These are phyloP conservation scores for Sequoia sempervirens DNA, from an alignment of 75 land plant species.

Conservation along the genomic window DNA sequence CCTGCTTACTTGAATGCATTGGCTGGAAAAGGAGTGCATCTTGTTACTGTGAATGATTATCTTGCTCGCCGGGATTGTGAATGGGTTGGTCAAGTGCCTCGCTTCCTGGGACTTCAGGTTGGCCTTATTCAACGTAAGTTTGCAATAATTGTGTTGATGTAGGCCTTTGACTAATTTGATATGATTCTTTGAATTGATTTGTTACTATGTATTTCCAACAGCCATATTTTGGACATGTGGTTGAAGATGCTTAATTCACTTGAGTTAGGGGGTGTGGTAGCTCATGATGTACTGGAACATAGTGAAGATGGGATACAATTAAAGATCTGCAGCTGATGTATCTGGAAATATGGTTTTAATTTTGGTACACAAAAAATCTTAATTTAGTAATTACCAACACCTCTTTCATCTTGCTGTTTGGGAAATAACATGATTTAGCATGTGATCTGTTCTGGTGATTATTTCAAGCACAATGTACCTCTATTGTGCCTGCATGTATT, in stretches of 20 bases:
- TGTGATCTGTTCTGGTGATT: background rate
- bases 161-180: background rate
- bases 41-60: slow-evolving; percentile 99
- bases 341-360: background rate
- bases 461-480: background rate
- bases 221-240: background rate
- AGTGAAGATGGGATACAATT: background rate
- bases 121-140: slow-evolving; percentile 98
- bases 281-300: background rate
- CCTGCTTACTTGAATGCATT: slow-evolving; percentile 97
- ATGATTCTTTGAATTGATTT: background rate
- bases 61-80: slow-evolving; percentile 96
- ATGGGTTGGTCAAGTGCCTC: slow-evolving; percentile 99
- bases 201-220: background rate
- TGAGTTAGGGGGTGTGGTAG: background rate
- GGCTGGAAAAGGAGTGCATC: slow-evolving; percentile 91
- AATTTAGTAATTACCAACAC: background rate
- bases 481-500: background rate
- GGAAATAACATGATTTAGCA: background rate
- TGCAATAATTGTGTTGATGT: slow-evolving; percentile 5
- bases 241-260: background rate
- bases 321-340: slow-evolving; percentile 1
- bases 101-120: slow-evolving; percentile 93
- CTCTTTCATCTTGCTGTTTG: background rate
- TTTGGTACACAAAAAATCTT: background rate